Evolutionary conservation across 352 stramenopile genomes (phyloP).

Genomic region (Pythium catenulatum): DNA sequence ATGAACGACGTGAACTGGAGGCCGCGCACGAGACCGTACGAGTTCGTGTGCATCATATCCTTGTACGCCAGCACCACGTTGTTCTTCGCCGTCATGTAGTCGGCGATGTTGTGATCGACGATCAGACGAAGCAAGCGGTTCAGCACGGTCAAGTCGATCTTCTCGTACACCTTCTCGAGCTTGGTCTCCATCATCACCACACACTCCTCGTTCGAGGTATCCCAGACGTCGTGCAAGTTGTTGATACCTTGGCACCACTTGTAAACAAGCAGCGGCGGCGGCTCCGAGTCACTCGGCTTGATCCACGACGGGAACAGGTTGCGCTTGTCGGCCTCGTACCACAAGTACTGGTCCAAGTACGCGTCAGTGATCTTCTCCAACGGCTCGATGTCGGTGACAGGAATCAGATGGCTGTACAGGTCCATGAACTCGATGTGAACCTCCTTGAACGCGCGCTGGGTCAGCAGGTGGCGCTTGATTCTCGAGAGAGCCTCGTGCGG

Average conservation of each 20-base stretch:
- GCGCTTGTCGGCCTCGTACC: conserved; percentile 99
- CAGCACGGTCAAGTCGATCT: conserved; percentile 99
- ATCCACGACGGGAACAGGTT: conserved; percentile 99
- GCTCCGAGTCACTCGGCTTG: conserved; percentile 99
- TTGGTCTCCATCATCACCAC: conserved; percentile 99
- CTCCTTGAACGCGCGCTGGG: conserved; percentile 99
- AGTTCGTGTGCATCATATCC: conserved; percentile 99
- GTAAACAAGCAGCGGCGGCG: conserved; percentile 98
- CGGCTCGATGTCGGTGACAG: conserved; percentile 99
- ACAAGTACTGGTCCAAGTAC: conserved; percentile 99
- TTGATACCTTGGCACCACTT: conserved; percentile 99
- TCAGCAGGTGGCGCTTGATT: conserved; percentile 99
- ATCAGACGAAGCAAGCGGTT: conserved; percentile 98
- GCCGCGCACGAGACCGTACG: conserved; percentile 98
- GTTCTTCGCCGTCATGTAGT: conserved; percentile 99
- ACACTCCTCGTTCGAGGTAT: conserved; percentile 98
- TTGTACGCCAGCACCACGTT: conserved; percentile 99
- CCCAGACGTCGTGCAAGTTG: conserved; percentile 99
- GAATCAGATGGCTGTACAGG: conserved; percentile 98
- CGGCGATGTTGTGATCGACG: conserved; percentile 99
- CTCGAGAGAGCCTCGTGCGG: conserved; percentile 98
- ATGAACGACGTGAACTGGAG: conserved; percentile 98
- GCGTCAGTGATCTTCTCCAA: conserved; percentile 99
- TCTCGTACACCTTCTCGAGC: conserved; percentile 99
- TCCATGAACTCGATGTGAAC: conserved; percentile 99